Base-by-base conservation (phyloP, 768 basidiomycete species). In the Lactarius quietus region DNA sequence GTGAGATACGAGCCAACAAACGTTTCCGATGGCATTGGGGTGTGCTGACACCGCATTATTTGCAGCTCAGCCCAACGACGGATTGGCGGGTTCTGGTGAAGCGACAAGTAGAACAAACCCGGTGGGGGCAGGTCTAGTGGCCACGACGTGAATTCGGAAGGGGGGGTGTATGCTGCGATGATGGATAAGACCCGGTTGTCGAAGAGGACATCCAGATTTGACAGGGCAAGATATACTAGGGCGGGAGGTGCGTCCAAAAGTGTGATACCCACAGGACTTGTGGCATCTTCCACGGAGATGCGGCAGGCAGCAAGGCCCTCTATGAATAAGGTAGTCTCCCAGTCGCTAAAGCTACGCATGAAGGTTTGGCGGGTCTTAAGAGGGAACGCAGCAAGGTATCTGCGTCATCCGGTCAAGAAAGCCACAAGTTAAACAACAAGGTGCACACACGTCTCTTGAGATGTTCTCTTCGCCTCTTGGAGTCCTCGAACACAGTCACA, bases 341-440 rank as follows among this genome's bases (percentile, higher is more conserved):
- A 94, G 38, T 77, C 74, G 62, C 88, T 85, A 54, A 93, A 86
- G 28, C 74, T 82, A 20, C 69, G 68, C 72, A 86, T 89, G 74
- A 95, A 95, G 39, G 74, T 75, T 23, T 76, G 73, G 58, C 89
- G 72, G 41, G 83, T 75, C 23, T 78, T 72, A 1, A 79, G 78
- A 1, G 78, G 70, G 73, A 89, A 93, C 3, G 85, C 85, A 17
- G 84, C 86, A 69, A 95, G 86, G 74, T 89, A 95, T 62, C 92
- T 95, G 66, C 31, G 64, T 38, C 72, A 68, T 18, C 29, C 61
- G 56, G 56, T 54, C 23, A 66, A n/a, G 15, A 18, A 28, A 7
- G 39, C 28, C 17, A 48, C 36, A 48, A 15, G 2, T 45, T 20
- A 56, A 23, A 55, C 31, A 28, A 26, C 2, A 43, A 6, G n/a